Base-by-base conservation (phyloP, 2,329 filamentous ascomycete genomes). In the Arthrobotrys entomopaga region DNA sequence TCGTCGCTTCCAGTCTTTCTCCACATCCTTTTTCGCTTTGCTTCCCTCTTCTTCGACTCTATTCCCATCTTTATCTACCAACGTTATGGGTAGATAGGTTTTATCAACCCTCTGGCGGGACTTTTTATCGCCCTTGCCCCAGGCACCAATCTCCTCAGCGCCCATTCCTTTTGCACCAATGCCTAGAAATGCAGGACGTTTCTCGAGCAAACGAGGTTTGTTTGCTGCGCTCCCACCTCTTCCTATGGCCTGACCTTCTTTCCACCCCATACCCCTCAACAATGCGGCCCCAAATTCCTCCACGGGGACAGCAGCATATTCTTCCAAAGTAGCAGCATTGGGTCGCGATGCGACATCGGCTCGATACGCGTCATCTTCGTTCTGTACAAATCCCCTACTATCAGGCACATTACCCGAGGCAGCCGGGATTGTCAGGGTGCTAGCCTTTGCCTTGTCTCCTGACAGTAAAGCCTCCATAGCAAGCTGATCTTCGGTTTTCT, bases 201-300 rank as follows among this genome's bases (percentile, higher is more conserved):
- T 86, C 79, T 90, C 89, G 13, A 89, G 84, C 16, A 88, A 83
- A 76, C 87, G 89, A 40, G 88, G 84, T 77, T 90, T 90, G 4
- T 83, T 75, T 22, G 43, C 59, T 26, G 67, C 52, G 53, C 71
- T 52, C 82, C 85, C 83, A 64, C 88, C 86, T 76, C 79, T 81
- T 82, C 90, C 84, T 59, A 88, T 84, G 43, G 83, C 82, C 76
- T 87, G 84, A 16, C 85, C 88, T 76, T 89, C 87, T 79, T 97
- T 93, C 93, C 94, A 97, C 7, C 95, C 95, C 91, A 98, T 97
- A 8, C 93, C 93, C 34, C 93, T 88, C 40, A 99, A 85, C 76
- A 98, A 85, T 0, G 93, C 93, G 16, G 93, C 91, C 6, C 95
- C 95, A 77, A 98, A 99, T 78, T 97, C 93, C 78, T 97, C 94